A percentile compares a stretch with the other conserved stretches of the same genome.
Evolutionary conservation across 768 basidiomycete genomes (phyloP).

Genomic region (Lactifluus hygrophoroides): DNA sequence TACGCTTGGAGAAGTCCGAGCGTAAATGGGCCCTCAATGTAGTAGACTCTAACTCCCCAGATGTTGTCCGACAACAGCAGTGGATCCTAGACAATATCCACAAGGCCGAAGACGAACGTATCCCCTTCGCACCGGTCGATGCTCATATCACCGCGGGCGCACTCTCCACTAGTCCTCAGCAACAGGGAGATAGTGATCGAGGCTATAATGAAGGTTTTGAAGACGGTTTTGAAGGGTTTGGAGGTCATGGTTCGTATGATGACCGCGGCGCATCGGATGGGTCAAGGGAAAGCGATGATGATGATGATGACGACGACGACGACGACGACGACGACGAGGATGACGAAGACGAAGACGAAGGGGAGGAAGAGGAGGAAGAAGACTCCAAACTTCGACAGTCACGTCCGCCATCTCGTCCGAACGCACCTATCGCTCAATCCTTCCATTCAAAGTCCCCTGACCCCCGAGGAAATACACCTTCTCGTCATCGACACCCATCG

Average conservation of each 20-base stretch:
- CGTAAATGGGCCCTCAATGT: constrained; percentile 17
- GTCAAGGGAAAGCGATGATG: background rate
- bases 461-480: background rate
- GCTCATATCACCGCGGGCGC: background rate
- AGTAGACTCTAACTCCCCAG: constrained; percentile 14
- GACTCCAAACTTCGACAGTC: constrained; percentile 1
- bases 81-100: constrained; percentile 18
- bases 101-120: constrained; percentile 1
- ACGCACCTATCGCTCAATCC: background rate
- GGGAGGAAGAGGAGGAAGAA: background rate
- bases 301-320: background rate
- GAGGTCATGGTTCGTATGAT: background rate
- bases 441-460: constrained; percentile 7
- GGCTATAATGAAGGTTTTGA: background rate
- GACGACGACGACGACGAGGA: background rate
- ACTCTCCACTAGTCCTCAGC: constrained; percentile 1
- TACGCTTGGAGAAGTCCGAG: constrained; percentile 14
- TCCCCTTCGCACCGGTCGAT: background rate
- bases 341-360: background rate
- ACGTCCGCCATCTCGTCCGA: constrained; percentile 5
- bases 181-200: background rate
- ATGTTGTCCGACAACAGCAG: constrained; percentile 20
- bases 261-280: background rate
- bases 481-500: constrained; percentile 9
- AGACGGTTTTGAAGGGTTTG: background rate